Conservation (phyloP, 805 yeast genomes). For the Candida pseudofarinosa region DNA sequence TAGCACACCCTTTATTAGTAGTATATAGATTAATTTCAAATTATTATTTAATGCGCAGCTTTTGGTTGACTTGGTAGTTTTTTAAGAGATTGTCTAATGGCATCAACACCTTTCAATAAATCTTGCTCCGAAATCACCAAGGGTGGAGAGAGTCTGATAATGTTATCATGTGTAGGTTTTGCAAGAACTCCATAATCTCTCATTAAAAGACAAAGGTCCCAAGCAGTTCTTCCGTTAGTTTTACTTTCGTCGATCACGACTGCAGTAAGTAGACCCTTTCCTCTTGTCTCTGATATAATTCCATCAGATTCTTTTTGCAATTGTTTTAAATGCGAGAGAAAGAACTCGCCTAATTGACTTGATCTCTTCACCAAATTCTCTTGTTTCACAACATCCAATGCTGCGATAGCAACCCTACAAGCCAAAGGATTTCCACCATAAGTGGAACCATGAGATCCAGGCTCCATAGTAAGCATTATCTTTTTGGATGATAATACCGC, state of each 20-base stretch:
- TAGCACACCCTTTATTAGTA: no score
- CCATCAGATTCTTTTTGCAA: constrained; percentile 51
- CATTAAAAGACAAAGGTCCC: constrained; percentile 93
- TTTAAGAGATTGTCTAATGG: constrained; percentile 58
- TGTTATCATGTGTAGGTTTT: constrained; percentile 94
- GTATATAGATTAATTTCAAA: neutral
- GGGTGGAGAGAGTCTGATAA: constrained; percentile 95
- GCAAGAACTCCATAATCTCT: constrained; percentile 87
- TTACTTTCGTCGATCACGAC: constrained; percentile 82
- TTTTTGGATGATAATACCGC: constrained; percentile 88
- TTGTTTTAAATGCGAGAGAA: constrained; percentile 55
- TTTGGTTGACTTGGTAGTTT: constrained; percentile 52
- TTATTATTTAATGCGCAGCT: constrained; percentile 32
- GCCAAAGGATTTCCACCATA: constrained; percentile 98
- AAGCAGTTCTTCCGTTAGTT: constrained; percentile 87
- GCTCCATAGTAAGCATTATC: constrained; percentile 83
- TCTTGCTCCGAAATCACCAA: constrained; percentile 87
- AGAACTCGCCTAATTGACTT: constrained; percentile 60
- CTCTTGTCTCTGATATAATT: constrained; percentile 62
- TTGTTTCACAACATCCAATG: constrained; percentile 83
- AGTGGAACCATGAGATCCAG: constrained; percentile 97
- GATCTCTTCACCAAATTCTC: constrained; percentile 84
- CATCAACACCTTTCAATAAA: constrained; percentile 71
- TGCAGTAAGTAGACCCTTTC: constrained; percentile 84
- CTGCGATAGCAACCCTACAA: constrained; percentile 89